Percentiles rank a stretch among this genome's conserved stretches.
Conservation (phyloP, 768 basidiomycete species). For the Leccinum boreale region DNA sequence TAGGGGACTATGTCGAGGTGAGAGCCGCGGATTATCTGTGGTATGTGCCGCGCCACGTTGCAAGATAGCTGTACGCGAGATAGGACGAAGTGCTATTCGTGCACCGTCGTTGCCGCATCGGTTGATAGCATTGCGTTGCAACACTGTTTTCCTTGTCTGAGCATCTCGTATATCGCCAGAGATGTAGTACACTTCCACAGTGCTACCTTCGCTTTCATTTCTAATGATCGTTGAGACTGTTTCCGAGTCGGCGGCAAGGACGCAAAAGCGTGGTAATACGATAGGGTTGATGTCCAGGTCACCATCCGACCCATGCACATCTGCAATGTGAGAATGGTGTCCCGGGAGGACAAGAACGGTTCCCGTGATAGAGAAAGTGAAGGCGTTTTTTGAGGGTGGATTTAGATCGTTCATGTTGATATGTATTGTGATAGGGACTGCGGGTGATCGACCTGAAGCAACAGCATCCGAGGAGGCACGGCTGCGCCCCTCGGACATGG, state of each 20-base stretch:
- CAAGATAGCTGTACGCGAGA: slow-evolving; percentile 22
- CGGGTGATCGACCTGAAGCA: slow-evolving; percentile 41
- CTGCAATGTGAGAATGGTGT: slow-evolving; percentile 24
- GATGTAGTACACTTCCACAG: slow-evolving; percentile 61
- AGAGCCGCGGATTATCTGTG: slow-evolving; percentile 19
- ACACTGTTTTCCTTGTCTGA: slow-evolving; percentile 60
- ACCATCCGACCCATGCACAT: slow-evolving; percentile 19
- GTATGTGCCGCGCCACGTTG: slow-evolving; percentile 20
- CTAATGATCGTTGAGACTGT: slow-evolving; percentile 53
- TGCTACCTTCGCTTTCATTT: slow-evolving; percentile 52
- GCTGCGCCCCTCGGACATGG: slow-evolving; percentile 33
- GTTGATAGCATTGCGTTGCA: slow-evolving; percentile 57
- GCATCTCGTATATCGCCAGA: slow-evolving; percentile 56
- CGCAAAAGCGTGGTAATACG: slow-evolving; percentile 63
- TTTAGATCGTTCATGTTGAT: slow-evolving; percentile 78
- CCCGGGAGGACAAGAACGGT: slow-evolving; percentile 58
- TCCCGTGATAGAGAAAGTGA: slow-evolving; percentile 66
- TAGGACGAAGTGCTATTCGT: slow-evolving; percentile 51
- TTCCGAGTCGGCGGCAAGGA: slow-evolving; percentile 66
- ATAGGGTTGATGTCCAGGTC: slow-evolving; percentile 48
- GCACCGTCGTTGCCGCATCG: slow-evolving; percentile 62
- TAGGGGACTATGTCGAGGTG: slow-evolving; percentile 20
- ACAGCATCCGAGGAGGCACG: slow-evolving; percentile 36
- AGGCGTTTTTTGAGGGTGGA: slow-evolving; percentile 58
- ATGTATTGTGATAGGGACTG: slow-evolving; percentile 66